Percentiles rank a stretch among this genome's conserved stretches.
phyloP scores from a whole-genome alignment of 1,139 yeast species.

The Yamadazyma sp. region DNA sequence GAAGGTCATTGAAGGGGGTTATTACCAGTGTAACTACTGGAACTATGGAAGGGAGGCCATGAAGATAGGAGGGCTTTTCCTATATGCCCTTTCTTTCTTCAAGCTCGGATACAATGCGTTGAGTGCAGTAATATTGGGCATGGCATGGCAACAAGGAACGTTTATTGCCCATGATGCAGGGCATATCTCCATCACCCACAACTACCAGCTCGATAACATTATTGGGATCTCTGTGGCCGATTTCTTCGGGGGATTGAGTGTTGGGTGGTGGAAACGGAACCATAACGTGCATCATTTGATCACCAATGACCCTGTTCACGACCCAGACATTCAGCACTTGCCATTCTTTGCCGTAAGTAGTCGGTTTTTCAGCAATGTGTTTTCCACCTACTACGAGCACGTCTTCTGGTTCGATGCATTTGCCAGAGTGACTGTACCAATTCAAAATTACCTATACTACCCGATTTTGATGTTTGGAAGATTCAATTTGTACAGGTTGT shows the following conservation, averaged over 20 bases:
- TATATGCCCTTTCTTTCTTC: conserved; percentile 51
- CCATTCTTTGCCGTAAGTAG: conserved; percentile 89
- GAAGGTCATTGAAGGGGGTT: conserved; percentile 54
- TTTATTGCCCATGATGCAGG: conserved; percentile 92
- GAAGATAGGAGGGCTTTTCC: conserved; percentile 57
- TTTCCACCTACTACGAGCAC: conserved; percentile 78
- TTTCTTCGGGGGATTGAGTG: conserved; percentile 80
- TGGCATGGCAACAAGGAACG: conserved; percentile 88
- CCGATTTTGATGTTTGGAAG: conserved; percentile 82
- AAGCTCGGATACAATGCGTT: conserved; percentile 44
- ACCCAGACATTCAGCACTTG: conserved; percentile 90
- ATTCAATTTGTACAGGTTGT: conserved; percentile 76
- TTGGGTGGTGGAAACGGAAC: conserved; percentile 95
- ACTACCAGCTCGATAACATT: conserved; percentile 74
- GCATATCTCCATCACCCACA: conserved; percentile 78
- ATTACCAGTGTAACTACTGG: conserved; percentile 72
- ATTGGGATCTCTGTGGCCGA: conserved; percentile 75
- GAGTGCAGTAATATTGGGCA: conserved; percentile 68
- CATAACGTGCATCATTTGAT: conserved; percentile 89
- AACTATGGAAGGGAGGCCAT: conserved; percentile 65
- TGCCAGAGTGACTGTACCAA: conserved; percentile 56
- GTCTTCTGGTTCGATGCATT: conserved; percentile 64
- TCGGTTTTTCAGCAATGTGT: conserved; percentile 63
- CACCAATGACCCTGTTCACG: conserved; percentile 90
- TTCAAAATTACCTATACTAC: conserved; percentile 74